Percentiles rank a stretch among this genome's conserved stretches.
Evolutionary conservation across 805 yeast genomes (phyloP).

Genomic region (Saccharomycopsis guyanensis): DNA sequence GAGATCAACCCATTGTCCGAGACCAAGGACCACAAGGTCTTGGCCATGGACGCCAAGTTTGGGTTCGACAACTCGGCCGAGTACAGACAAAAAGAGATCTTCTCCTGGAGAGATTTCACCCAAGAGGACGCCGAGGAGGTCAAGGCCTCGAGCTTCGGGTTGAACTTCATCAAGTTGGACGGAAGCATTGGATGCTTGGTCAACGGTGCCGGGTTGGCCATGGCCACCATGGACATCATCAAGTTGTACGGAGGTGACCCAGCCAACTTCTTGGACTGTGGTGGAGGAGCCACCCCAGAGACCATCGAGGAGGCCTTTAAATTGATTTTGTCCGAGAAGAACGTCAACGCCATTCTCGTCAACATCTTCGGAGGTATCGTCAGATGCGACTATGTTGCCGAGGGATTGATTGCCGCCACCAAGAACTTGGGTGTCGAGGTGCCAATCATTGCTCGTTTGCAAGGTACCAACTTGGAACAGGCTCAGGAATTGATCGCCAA

Average conservation of each 20-base stretch:
- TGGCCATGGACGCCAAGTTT: conserved; percentile 99
- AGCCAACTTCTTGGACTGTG: conserved; percentile 98
- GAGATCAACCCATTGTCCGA: conserved; percentile 98
- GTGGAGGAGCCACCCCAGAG: conserved; percentile 99
- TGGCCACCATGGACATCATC: conserved; percentile 99
- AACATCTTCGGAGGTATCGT: conserved; percentile 99
- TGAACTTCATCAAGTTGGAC: conserved; percentile 94
- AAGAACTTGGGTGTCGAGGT: conserved; percentile 83
- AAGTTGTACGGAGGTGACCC: conserved; percentile 98
- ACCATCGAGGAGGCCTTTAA: conserved; percentile 96
- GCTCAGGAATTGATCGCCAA: conserved; percentile 81
- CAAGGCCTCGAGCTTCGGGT: conserved; percentile 79
- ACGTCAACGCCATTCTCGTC: conserved; percentile 92
- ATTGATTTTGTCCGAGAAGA: conserved; percentile 80
- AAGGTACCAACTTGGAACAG: conserved; percentile 90
- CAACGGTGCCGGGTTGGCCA: conserved; percentile 99
- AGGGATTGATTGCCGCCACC: conserved; percentile 93
- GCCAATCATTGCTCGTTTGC: conserved; percentile 96
- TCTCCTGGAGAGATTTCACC: conserved; percentile 91
- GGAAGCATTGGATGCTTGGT: conserved; percentile 99
- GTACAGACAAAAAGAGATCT: conserved; percentile 91
- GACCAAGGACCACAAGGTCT: conserved; percentile 79
- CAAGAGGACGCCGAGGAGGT: conserved; percentile 99
- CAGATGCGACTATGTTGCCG: conserved; percentile 98
- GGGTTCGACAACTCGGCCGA: conserved; percentile 96